Base-by-base conservation (phyloP, 331 rosid species). In the Cydonia oblonga region DNA sequence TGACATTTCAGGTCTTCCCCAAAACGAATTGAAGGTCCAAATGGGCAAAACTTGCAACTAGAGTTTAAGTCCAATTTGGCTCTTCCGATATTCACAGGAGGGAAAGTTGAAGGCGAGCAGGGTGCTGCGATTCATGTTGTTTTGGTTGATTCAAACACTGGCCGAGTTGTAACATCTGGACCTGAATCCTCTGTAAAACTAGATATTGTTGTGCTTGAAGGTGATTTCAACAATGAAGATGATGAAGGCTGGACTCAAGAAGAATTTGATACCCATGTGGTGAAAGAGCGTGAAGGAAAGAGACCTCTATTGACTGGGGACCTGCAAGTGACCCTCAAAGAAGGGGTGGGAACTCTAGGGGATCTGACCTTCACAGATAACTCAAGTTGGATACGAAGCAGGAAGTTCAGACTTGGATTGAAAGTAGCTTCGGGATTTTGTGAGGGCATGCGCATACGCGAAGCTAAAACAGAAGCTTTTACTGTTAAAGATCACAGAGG, bases 41-140 rank as follows among this genome's bases (percentile, higher is more conserved):
- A 89, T 81, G 97, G 90, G 61, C 82, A 87, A 69, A 93, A 84
- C 89, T 81, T 93, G 88, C 93, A 84, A 79, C 89, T 93, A 53
- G 87, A 81, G 25, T 93, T 89, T 78, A 86, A 22, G 92, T 89
- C 98, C 68, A 88, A 91, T 75, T 74, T 93, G 69, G 83, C 97
- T 69, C 98, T 93, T 85, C 98, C 98, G 30, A 84, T 93, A 53
- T 93, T 93, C 88, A 93, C 98, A 0, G 98, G 98, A 71, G 98
- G 98, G 81, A 93, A 93, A 80, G 98, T 93, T 33, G 98, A 93
- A 82, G 98, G 98, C 54, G 98, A 90, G 91, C 98, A 86, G 87
- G 98, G 98, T 69, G 98, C 97, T 83, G 77, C 92, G 53, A 87
- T 93, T 78, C 98, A 93, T 78, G 84, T 89, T 28, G 95, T 93